Base-by-base conservation (phyloP, 306 rosid genomes). In the Argentina anserina region DNA sequence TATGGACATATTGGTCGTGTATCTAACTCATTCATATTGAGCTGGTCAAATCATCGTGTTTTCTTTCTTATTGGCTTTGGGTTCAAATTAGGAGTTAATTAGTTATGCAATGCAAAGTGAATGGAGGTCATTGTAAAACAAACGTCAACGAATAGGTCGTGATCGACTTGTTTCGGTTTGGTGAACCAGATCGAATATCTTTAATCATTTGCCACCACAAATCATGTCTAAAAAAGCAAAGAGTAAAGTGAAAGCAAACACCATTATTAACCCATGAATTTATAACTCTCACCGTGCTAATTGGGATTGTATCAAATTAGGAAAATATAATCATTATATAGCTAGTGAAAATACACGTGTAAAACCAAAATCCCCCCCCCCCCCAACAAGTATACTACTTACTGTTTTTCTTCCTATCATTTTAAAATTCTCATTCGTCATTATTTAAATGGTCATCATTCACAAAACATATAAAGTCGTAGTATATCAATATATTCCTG, bases 161-260 rank as follows among this genome's bases (percentile, higher is more conserved):
- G 64, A 50, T 50, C 58, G 58, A 29, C 33, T 58, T 58, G 64
- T 26, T 28, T 7, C 29, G n/a, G 64, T 58, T 58, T 58, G 64
- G 64, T 58, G 39, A 58, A 58, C 64, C 17, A 50, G 17, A 55
- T 55, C n/a, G 64, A 58, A 26, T 28, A 37, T 58, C 64, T 26
- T 58, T 58, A 58, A 58, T 58, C 64, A 58, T 58, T 58, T 58
- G 21, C 64, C 64, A 28, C 64, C 64, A 7, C 64, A 13, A 13
- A n/a, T n/a, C n/a, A 9, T 25, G 31, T 13, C 26, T 53, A 23
- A 55, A 23, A 55, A 55, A 55, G 61, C 61, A 26, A 12, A 28
- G 64, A 58, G 64, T 58, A 58, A 31, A 58, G 37, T n/a, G 29
- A 37, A 58, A 58, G 64, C 39, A 29, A 58, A 14, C 64, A 28